phyloP scores from a whole-genome alignment of 768 basidiomycete genomes.

The Serpula lacrymans region DNA sequence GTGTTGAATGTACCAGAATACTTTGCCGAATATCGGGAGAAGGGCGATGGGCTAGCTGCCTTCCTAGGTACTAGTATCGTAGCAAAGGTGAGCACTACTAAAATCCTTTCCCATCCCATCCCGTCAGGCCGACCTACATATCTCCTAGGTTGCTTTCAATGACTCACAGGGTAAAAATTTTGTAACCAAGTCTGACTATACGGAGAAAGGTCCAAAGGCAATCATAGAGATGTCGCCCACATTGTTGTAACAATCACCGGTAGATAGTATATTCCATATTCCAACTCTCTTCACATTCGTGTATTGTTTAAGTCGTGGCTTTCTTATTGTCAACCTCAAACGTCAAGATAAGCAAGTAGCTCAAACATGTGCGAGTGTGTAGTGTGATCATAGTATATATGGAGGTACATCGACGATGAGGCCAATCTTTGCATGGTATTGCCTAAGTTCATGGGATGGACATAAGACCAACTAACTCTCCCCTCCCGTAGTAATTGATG shows the following conservation, averaged over 20 bases:
- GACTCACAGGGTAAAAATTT: slow-evolving; percentile 65
- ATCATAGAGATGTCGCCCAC: slow-evolving; percentile 78
- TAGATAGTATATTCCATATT: no score
- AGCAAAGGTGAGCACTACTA: slow-evolving; percentile 60
- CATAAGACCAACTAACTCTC: no score
- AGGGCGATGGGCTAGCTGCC: slow-evolving; percentile 74
- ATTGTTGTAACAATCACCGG: slow-evolving; percentile 50
- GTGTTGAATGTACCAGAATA: slow-evolving; percentile 78
- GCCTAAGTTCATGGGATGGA: no score
- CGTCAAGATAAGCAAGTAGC: no score
- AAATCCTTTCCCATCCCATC: slow-evolving; percentile 1
- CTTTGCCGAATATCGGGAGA: slow-evolving; percentile 86
- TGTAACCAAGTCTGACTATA: slow-evolving; percentile 79
- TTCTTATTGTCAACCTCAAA: no score
- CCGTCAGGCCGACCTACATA: no score
- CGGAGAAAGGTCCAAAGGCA: slow-evolving; percentile 65
- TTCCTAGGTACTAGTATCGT: slow-evolving; percentile 81
- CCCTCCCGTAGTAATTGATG: slow-evolving; percentile 1
- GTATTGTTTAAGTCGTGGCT: no score
- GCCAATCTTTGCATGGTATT: no score
- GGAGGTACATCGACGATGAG: no score
- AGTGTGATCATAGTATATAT: no score
- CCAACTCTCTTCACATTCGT: no score
- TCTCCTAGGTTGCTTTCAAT: slow-evolving; percentile 64
- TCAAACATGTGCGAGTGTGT: no score